Evolutionary conservation across 108 stramenopile genomes (phyloP), one percentile per base, ranked within the genome.

Genomic region (Nitzschia sp.): DNA sequence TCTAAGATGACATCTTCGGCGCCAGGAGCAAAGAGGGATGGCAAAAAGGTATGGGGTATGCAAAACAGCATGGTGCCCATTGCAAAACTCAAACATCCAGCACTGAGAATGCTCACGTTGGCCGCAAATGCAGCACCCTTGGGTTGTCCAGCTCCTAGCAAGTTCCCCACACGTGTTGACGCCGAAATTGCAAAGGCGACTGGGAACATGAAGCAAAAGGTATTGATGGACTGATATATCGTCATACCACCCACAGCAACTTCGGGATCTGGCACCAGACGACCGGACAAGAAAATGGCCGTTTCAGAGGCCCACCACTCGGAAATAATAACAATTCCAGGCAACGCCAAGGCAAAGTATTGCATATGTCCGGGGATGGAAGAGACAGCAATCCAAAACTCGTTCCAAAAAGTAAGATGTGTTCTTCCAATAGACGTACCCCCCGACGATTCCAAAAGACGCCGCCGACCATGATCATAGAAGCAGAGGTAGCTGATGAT

Each of bases 281-380:
- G 59, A 0, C 88, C 88, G 22, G 84, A 68, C 22, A 89, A 47
- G 66, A 89, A 89, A 32, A 89, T 85, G 0, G 72, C 66, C 16
- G 68, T 53, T 77, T 89, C 87, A 0, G 67, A 75, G 15, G 88
- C 85, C 85, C 88, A 89, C 88, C 85, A 86, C 71, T 86, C 88
- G 2, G 81, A 76, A 33, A 89, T 86, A 11, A 73, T 64, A 8
- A 90, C 50, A 2, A 90, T 73, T 19, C 88, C 88, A n/a, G 88
- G 88, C 11, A 90, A n/a, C 0, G 85, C 88, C 9, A 90, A 57
- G 2, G 29, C 55, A 2, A 86, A 46, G 66, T 90, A 90, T 53
- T 85, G 73, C 16, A 45, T 19, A 33, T 74, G 62, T 17, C 84
- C 84, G 19, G 17, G 26, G 0, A 76, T 16, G 2, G 71, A 80